Percentiles rank a stretch among this genome's conserved stretches.
These are phyloP conservation scores for Rosa hybrid DNA, from an alignment of 331 rosid species.

Conservation along the genomic window DNA sequence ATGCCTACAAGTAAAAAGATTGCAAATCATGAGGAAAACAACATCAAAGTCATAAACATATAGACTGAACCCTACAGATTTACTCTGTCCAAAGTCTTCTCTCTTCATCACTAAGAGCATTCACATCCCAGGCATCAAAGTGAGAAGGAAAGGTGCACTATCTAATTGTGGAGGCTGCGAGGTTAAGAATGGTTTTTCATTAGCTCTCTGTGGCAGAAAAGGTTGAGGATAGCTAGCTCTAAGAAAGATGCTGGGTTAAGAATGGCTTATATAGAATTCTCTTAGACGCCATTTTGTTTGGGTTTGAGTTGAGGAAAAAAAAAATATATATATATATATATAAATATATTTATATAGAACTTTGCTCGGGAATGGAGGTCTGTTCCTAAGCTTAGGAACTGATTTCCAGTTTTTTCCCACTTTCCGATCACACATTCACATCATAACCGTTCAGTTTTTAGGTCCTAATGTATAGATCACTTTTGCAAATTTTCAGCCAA, in stretches of 20 bases:
- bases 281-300: not conserved
- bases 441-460: no score
- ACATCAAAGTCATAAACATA: not conserved
- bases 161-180: not conserved
- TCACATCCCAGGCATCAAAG: not conserved
- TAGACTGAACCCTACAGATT: not conserved
- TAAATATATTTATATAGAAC: no score
- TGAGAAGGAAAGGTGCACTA: not conserved
- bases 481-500: no score
- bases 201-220: not conserved
- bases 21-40: conserved; percentile 15
- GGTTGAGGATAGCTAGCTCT: not conserved
- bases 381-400: no score
- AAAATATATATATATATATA: not conserved
- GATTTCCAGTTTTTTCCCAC: no score
- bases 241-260: not conserved
- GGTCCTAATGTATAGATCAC: no score
- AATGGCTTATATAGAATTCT: not conserved
- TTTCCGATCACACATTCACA: no score
- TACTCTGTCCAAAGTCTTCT: no score
- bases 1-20: conserved; percentile 52
- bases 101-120: not conserved
- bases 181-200: not conserved
- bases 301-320: not conserved
- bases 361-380: no score